Evolutionary conservation across 2,329 filamentous ascomycete species (phyloP), one percentile per base, ranked within the genome.

Genomic region (Aureobasidium sp.): DNA sequence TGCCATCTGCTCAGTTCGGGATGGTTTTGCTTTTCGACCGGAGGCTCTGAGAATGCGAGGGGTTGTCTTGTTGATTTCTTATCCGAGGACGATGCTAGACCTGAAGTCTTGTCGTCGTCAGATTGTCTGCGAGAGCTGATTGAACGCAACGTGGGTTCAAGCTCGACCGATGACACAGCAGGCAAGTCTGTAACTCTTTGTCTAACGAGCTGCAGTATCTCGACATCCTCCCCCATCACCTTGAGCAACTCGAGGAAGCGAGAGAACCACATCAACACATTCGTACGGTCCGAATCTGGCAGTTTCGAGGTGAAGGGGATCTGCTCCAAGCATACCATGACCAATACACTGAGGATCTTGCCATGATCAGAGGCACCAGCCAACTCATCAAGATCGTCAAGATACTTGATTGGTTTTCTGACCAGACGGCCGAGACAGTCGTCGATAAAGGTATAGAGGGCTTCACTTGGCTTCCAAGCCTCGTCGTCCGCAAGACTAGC

Each of bases 351-450:
- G 12, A 84, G 72, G 34, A 76, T 64, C 62, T 68, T 68, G 14
- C 63, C 53, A 56, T 67, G 14, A 11, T 70, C 70, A 3, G 67
- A 67, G 4, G 70, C 73, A 9, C 55, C 48, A 45, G 53, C 36
- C 1, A 82, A 66, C 44, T 84, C 80, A 60, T 86, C 81, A 29
- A 90, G 74, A 69, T 85, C 78, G 64, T 94, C 88, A 31, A 94
- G 84, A 69, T 96, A 93, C 70, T 91, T 95, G 69, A 95, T 87
- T 0, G 91, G 89, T 27, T 87, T 87, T 62, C 82, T 86, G 17
- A 87, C 86, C 67, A 90, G 89, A 27, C 92, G 84, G 34, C 84
- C 85, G 58, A 90, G 80, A 72, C 90, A 95, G 65, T 95, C 91
- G 70, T 97, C 92, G 29, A 97, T 73, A 70, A 94, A 95, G 0